These are phyloP conservation scores for Phytomonas sp. DNA, from an alignment of 208 protist species.

Conservation along the genomic window DNA sequence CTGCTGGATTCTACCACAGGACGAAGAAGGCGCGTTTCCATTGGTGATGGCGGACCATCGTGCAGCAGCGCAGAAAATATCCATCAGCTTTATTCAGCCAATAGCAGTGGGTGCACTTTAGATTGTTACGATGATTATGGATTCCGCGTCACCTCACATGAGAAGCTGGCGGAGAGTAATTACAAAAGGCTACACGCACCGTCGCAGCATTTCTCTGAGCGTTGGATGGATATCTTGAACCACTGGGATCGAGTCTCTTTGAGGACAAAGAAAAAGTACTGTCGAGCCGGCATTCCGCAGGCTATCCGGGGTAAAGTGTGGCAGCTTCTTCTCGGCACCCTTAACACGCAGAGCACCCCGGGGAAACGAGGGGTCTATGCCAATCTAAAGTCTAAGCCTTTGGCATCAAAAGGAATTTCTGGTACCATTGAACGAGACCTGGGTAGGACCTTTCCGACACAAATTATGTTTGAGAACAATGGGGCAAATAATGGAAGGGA, in stretches of 20 bases:
- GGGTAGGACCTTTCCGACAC: constrained; percentile 77
- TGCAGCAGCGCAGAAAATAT: not conserved
- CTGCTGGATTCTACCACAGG: not conserved
- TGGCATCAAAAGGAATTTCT: constrained; percentile 21
- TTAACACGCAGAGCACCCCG: constrained; percentile 9
- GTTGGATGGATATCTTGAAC: constrained; percentile 9
- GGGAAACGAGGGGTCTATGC: constrained; percentile 21
- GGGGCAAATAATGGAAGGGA: constrained; percentile 31
- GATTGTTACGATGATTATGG: constrained; percentile 54
- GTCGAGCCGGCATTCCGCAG: constrained; percentile 69
- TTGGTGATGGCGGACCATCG: not conserved
- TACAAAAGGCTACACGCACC: not conserved
- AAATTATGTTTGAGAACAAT: constrained; percentile 49
- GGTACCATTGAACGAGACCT: constrained; percentile 82
- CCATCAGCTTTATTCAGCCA: not conserved
- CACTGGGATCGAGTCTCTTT: constrained; percentile 26
- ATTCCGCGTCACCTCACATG: constrained; percentile 51
- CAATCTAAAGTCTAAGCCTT: constrained; percentile 17
- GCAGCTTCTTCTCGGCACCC: constrained; percentile 51
- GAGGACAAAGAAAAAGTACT: constrained; percentile 39
- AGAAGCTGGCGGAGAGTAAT: constrained; percentile 61
- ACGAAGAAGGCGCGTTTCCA: not conserved
- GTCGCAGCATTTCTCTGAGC: constrained; percentile 6
- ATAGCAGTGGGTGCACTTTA: not conserved
- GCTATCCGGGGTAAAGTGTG: constrained; percentile 43